phyloP scores from a whole-genome alignment of 441 rosid species.

The Erodium chrysanthum region DNA sequence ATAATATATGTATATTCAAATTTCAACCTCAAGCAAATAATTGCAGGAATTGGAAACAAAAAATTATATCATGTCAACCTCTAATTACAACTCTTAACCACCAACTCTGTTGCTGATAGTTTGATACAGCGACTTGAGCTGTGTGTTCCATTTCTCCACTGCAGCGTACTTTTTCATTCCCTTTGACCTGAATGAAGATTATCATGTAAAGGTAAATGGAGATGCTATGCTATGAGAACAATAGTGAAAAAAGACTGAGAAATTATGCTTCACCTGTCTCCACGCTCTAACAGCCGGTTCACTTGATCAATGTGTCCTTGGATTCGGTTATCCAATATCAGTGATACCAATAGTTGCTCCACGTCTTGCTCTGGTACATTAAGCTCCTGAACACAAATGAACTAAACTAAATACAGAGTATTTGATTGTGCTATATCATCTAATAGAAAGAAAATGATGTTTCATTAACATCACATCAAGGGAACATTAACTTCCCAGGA shows the following conservation, averaged over 20 bases:
- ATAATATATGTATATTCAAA: too few species aligned
- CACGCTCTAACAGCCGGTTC: constrained; percentile 79
- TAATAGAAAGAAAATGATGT: too few species aligned
- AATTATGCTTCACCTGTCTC: constrained; percentile 46
- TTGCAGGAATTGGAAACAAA: not conserved
- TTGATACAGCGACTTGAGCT: constrained; percentile 60
- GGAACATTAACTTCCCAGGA: too few species aligned
- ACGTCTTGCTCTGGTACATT: constrained; percentile 95
- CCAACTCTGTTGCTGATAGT: constrained; percentile 63
- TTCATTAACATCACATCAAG: too few species aligned
- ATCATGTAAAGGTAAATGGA: constrained; percentile 5
- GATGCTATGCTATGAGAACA: not conserved
- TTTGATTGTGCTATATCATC: not conserved
- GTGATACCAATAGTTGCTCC: constrained; percentile 75
- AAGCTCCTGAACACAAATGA: constrained; percentile 49
- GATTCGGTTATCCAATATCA: constrained; percentile 82
- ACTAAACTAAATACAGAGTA: not conserved
- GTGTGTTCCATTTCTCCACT: constrained; percentile 89
- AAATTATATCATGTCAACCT: not conserved
- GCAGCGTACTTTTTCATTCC: constrained; percentile 90
- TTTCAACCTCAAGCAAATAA: too few species aligned
- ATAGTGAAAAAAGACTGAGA: not conserved
- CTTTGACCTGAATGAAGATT: constrained; percentile 52
- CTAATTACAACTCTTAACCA: constrained; percentile 21
- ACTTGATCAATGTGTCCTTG: constrained; percentile 98